Evolutionary conservation across 495 filamentous ascomycete species (phyloP).

Genomic region (Hypoxylon subgilvum): DNA sequence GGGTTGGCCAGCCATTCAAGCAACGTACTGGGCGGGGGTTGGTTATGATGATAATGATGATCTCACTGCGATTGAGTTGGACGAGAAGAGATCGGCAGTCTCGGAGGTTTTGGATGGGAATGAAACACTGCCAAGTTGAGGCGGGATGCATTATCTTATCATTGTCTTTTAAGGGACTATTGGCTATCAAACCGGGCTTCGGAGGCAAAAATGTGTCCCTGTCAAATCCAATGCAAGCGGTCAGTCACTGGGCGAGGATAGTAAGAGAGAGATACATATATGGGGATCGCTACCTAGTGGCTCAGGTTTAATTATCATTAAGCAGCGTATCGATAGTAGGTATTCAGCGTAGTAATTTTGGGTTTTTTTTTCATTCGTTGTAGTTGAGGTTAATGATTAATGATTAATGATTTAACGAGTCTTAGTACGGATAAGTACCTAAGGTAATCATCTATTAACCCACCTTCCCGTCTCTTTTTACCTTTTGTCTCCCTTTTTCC

Average conservation of each 20-base stretch:
- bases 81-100: constrained; percentile 31
- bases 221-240: constrained; percentile 11
- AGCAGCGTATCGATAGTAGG: no score
- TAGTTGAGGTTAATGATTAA: no score
- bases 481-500: constrained; percentile 2
- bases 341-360: no score
- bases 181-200: constrained; percentile 9
- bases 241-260: constrained; percentile 6
- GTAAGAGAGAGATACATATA: constrained; percentile 4
- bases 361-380: no score
- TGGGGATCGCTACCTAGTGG: no score
- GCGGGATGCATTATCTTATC: constrained; percentile 37
- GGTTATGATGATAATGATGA: no score
- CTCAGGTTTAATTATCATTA: no score
- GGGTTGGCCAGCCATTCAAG: not conserved
- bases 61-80: constrained; percentile 21
- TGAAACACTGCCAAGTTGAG: constrained; percentile 26
- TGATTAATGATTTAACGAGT: no score
- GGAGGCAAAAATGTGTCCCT: constrained; percentile 20
- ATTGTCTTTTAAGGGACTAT: constrained; percentile 23
- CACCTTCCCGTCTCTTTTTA: not conserved
- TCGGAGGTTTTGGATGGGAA: constrained; percentile 15
- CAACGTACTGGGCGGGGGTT: not conserved
- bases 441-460: not conserved
- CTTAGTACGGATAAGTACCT: no score